These are phyloP conservation scores for Hyaloscypha hepaticicola DNA, from an alignment of 495 filamentous ascomycete genomes.

Conservation along the genomic window DNA sequence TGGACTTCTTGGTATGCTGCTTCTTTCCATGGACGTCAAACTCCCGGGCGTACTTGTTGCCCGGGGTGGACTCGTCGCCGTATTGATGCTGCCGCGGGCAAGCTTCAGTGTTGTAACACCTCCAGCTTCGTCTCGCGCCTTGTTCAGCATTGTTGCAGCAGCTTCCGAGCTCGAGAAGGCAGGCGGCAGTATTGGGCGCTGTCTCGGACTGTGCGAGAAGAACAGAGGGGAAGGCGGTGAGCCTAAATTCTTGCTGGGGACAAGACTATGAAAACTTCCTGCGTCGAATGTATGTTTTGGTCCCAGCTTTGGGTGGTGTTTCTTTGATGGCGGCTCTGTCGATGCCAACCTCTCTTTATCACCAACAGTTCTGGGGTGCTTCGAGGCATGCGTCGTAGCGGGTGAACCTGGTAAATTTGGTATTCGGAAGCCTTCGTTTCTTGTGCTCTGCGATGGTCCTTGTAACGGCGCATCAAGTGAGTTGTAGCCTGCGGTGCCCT, in stretches of 20 bases:
- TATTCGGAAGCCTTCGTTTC: conserved; percentile 6
- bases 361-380: conserved; percentile 21
- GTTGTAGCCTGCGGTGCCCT: background rate
- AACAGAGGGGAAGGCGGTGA: conserved; percentile 54
- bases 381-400: conserved; percentile 16
- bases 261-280: conserved; percentile 6
- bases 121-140: conserved; percentile 49
- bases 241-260: background rate
- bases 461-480: background rate
- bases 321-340: conserved; percentile 22
- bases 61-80: conserved; percentile 45
- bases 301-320: conserved; percentile 17
- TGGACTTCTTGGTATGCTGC: conserved; percentile 40
- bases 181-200: conserved; percentile 47
- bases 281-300: conserved; percentile 24
- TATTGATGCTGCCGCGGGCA: conserved; percentile 56
- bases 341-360: background rate
- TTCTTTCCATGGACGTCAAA: conserved; percentile 43
- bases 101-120: conserved; percentile 62
- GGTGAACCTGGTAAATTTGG: conserved; percentile 11
- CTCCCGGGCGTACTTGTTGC: conserved; percentile 49
- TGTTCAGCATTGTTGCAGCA: conserved; percentile 58
- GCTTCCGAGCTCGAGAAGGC: conserved; percentile 55
- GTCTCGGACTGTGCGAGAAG: conserved; percentile 52
- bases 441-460: background rate